A percentile compares a stretch with the other conserved stretches of the same genome.
Conservation (phyloP, 2,329 filamentous ascomycete genomes). For the Samsoniella hepiali region DNA sequence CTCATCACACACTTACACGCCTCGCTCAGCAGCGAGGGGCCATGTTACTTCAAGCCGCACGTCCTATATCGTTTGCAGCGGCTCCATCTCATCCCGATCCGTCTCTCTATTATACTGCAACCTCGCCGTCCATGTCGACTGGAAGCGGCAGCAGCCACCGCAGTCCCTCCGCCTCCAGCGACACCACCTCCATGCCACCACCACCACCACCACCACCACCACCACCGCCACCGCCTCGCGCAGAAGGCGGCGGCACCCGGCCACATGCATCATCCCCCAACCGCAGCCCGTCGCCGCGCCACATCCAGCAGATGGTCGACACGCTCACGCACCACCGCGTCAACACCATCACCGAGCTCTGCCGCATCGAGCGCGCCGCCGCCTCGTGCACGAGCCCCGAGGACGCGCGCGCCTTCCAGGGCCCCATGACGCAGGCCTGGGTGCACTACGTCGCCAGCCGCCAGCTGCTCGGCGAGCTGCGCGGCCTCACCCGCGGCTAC, state of each 20-base stretch:
- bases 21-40: background rate
- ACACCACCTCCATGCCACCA: slow-evolving; percentile 1
- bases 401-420: slow-evolving; percentile 55
- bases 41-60: slow-evolving; percentile 25
- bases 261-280: no score
- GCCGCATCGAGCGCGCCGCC: slow-evolving; percentile 66
- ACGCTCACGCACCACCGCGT: slow-evolving; percentile 64
- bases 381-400: slow-evolving; percentile 55
- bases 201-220: background rate
- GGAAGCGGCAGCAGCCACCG: slow-evolving; percentile 12
- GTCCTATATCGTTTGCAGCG: background rate
- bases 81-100: slow-evolving; percentile 19
- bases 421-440: slow-evolving; percentile 69
- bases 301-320: slow-evolving; percentile 52
- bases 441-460: slow-evolving; percentile 68
- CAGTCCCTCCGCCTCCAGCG: slow-evolving; percentile 23
- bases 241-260: no score
- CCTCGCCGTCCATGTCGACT: slow-evolving; percentile 21
- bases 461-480: slow-evolving; percentile 66
- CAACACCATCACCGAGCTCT: slow-evolving; percentile 70
- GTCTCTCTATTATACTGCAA: slow-evolving; percentile 1
- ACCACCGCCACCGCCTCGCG: background rate
- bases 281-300: slow-evolving; percentile 1
- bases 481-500: slow-evolving; percentile 63
- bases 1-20: background rate